A percentile compares a stretch with the other conserved stretches of the same genome.
Conservation (phyloP, 2,329 filamentous ascomycete species). For the Hypoxylon sp. region DNA sequence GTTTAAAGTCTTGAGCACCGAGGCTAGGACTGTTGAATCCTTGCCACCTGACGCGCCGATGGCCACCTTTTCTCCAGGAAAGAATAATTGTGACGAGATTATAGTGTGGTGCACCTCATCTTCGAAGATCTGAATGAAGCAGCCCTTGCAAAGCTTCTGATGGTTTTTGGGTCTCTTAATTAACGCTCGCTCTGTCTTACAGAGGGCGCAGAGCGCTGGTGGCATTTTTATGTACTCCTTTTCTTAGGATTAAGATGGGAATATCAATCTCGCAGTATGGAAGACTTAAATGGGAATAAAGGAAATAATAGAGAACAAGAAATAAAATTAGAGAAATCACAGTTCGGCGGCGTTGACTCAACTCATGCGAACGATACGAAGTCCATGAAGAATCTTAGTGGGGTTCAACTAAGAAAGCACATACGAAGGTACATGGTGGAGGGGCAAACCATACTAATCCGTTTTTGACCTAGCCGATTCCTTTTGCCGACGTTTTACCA, state of each 20-base stretch:
- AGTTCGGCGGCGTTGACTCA: constrained; percentile 10
- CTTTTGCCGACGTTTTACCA: constrained; percentile 46
- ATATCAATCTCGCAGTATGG: too few species aligned
- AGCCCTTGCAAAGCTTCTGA: constrained; percentile 89
- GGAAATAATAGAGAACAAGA: neutral
- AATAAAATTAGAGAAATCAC: constrained; percentile 6
- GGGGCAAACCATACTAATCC: constrained; percentile 38
- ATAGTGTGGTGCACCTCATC: constrained; percentile 96
- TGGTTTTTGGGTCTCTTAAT: constrained; percentile 96
- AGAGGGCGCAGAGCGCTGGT: constrained; percentile 80
- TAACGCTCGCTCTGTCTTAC: constrained; percentile 81
- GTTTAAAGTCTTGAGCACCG: constrained; percentile 93
- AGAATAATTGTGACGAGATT: constrained; percentile 82
- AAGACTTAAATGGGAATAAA: neutral
- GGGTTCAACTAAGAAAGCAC: constrained; percentile 27
- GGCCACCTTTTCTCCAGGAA: constrained; percentile 84
- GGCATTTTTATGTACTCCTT: constrained; percentile 77
- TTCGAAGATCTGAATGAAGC: constrained; percentile 90
- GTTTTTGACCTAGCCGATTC: constrained; percentile 4
- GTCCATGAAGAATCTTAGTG: constrained; percentile 35
- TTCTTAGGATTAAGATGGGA: too few species aligned
- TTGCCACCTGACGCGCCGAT: constrained; percentile 98
- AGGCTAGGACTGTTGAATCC: constrained; percentile 95
- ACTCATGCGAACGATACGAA: constrained; percentile 5
- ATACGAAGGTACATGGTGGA: constrained; percentile 29